Evolutionary conservation across 352 stramenopile genomes (phyloP).

Genomic region (Phytopythium delawarense): DNA sequence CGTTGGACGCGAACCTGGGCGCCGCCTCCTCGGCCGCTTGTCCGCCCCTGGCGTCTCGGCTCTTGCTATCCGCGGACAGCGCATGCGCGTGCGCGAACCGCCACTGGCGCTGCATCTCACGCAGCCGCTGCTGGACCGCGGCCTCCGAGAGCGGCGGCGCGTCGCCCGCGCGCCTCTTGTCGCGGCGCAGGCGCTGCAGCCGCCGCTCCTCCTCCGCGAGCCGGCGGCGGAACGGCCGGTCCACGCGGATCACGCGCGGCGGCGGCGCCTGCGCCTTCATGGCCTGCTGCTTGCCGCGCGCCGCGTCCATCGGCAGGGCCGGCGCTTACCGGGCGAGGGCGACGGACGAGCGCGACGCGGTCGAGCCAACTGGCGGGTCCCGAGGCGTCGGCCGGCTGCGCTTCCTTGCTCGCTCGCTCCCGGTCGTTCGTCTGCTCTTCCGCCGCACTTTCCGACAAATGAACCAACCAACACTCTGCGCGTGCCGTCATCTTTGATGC

Average conservation of each 20-base stretch:
- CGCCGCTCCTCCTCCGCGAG: slow-evolving; percentile 3
- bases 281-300: background rate
- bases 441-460: background rate
- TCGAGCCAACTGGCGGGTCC: background rate
- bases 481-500: background rate
- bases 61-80: slow-evolving; percentile 14
- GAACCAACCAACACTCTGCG: background rate
- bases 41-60: background rate
- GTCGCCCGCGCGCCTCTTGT: background rate
- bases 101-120: slow-evolving; percentile 6
- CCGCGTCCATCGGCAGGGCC: background rate
- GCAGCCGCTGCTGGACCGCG: slow-evolving; percentile 4
- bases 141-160: slow-evolving; percentile 14
- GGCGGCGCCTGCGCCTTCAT: slow-evolving; percentile 6
- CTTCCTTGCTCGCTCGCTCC: too few species aligned
- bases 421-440: background rate
- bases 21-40: slow-evolving; percentile 13
- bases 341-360: too few species aligned
- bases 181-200: background rate
- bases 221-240: slow-evolving; percentile 21
- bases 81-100: background rate
- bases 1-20: slow-evolving; percentile 48
- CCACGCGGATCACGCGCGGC: slow-evolving; percentile 39
- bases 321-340: too few species aligned
- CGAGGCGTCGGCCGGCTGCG: too few species aligned